phyloP scores from a whole-genome alignment of 495 filamentous ascomycete genomes.

The Penicillium steckii region DNA sequence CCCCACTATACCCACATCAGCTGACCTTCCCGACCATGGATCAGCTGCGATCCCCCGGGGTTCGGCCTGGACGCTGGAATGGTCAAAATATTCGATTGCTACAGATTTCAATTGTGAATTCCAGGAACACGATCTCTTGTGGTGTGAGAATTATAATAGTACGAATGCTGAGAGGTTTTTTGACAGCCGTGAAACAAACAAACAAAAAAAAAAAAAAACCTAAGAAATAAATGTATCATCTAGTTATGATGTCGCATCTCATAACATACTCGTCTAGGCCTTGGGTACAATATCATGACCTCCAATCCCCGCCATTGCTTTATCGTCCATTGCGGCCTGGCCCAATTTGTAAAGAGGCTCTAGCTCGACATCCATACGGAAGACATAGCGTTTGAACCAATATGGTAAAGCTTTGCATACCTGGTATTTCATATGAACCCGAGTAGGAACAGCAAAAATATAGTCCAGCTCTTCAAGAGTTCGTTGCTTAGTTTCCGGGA shows the following conservation, averaged over 20 bases:
- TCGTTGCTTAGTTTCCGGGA: conserved; percentile 77
- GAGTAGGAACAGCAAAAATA: conserved; percentile 71
- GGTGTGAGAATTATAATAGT: too few species aligned
- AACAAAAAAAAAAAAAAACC: too few species aligned
- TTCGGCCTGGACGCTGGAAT: neutral
- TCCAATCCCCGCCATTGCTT: neutral
- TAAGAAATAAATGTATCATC: too few species aligned
- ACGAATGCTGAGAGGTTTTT: too few species aligned
- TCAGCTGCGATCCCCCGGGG: conserved; percentile 5
- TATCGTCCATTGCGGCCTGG: conserved; percentile 11
- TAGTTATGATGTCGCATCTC: too few species aligned
- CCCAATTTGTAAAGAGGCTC: conserved; percentile 68
- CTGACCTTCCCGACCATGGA: conserved; percentile 13
- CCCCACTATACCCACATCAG: conserved; percentile 19
- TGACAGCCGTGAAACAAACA: too few species aligned
- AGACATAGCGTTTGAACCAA: conserved; percentile 66
- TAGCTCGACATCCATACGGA: conserved; percentile 53
- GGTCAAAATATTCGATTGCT: too few species aligned
- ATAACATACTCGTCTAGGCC: too few species aligned
- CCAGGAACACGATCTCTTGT: too few species aligned
- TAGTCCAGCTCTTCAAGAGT: conserved; percentile 85
- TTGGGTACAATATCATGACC: conserved; percentile 3
- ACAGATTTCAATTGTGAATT: too few species aligned
- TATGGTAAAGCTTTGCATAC: conserved; percentile 60
- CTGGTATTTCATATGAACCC: conserved; percentile 65